Evolutionary conservation across 2,329 filamentous ascomycete species (phyloP), one percentile per base, ranked within the genome.

Genomic region (Diplocarpon rosae): DNA sequence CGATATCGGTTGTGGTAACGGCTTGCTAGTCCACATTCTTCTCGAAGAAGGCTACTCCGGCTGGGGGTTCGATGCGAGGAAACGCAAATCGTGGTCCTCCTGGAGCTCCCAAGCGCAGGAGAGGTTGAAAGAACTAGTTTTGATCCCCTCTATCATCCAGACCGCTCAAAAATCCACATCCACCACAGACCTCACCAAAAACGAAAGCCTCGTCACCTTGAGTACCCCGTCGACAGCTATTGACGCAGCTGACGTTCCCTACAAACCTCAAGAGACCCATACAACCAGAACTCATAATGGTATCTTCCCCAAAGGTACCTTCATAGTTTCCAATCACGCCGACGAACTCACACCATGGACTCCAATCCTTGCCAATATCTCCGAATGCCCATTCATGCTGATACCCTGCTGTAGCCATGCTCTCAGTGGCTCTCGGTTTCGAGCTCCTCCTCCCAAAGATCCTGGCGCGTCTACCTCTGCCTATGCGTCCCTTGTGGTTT

Each of bases 281-380:
- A 35, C 39, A 30, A 29, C 49, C 16, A 56, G 63, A 70, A 63
- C 64, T 49, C 72, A 76, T 53, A 60, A 69, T 50, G 92, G 90
- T 30, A 58, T 70, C 9, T 95, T 96, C 58, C 71, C 77, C 0
- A 61, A 64, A 13, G 78, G 78, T 24, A 93, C 87, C 0, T 98
- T 98, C 63, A 87, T 98, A 56, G 83, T 98, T 51, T 94, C 88
- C 39, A 98, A 98, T 60, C 92, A 98, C 62, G 90, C 90, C 10
- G 92, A 98, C 61, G 89, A 98, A 65, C 73, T 98, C 12, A 98
- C 92, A 0, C 78, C 86, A 0, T 98, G 92, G 92, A 96, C 92
- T 0, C 92, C 92, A 0, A 73, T 96, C 14, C 75, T 98, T 33
- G 89, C 86, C 1, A 76, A 78, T 6, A 67, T 87, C 1, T 88